Evolutionary conservation across 192 early-diverging fungal species (phyloP), one percentile per base, ranked within the genome.

Genomic region (Obelidium mucronatum): DNA sequence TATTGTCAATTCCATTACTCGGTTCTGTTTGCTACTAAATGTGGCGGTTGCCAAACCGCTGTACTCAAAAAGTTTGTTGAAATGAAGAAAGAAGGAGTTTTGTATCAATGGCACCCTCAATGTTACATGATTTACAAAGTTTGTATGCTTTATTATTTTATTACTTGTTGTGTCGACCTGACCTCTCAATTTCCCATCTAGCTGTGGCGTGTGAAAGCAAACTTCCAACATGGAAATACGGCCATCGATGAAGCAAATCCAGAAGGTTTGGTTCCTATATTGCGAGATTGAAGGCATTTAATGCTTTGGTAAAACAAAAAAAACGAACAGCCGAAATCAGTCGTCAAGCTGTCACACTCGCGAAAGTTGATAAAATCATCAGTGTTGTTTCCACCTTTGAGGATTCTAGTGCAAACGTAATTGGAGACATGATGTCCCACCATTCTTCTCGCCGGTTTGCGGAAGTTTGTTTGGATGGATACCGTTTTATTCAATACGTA

Each of bases 121-220:
- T 99, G 98, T 81, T 99, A 99, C 83, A 98, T 98, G 98, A 98
- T 99, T 58, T 94, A 96, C 85, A 97, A 98, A 90, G 93, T 94
- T 82, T 39, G 85, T 3, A 1, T n/a, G n/a, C n/a, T n/a, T n/a
- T n/a, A n/a, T n/a, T n/a, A n/a, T n/a, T n/a, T n/a, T n/a, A n/a
- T n/a, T n/a, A n/a, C n/a, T n/a, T n/a, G n/a, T n/a, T n/a, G n/a
- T n/a, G n/a, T n/a, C n/a, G n/a, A n/a, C n/a, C n/a, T n/a, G n/a
- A n/a, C n/a, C n/a, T n/a, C n/a, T n/a, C n/a, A n/a, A n/a, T n/a
- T n/a, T n/a, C n/a, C n/a, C n/a, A n/a, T n/a, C n/a, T 73, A 83
- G 82, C 76, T 85, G 2, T 88, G 83, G 84, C 83, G 84, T 53
- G 80, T 88, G 2, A 85, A 78, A 60, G 26, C 70, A 22, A 72